phyloP scores from a whole-genome alignment of 345 rosid genomes.

The Lumnitzera racemosa region DNA sequence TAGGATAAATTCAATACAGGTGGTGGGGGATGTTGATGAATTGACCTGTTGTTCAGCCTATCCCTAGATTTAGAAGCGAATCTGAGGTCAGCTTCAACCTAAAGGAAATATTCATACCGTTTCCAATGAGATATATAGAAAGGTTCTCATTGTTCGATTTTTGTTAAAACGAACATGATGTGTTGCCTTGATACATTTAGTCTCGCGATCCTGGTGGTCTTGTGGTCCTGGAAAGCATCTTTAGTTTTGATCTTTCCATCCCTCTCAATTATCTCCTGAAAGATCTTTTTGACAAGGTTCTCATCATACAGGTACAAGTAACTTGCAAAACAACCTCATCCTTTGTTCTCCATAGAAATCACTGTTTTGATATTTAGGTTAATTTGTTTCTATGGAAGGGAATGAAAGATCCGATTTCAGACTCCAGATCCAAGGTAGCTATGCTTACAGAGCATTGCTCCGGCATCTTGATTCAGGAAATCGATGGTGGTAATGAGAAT shows the following conservation, averaged over 20 bases:
- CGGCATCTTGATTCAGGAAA: constrained; percentile 36
- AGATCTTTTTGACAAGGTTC: constrained; percentile 43
- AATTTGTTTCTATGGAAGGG: constrained; percentile 35
- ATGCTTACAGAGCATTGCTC: constrained; percentile 51
- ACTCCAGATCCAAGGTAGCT: constrained; percentile 55
- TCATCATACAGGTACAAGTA: constrained; percentile 59
- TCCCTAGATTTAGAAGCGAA: too few relatives aligned
- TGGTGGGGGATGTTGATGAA: too few relatives aligned
- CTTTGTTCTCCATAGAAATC: not conserved
- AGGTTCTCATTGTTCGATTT: not conserved
- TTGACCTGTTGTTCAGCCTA: too few relatives aligned
- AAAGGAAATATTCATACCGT: too few relatives aligned
- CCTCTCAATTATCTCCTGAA: constrained; percentile 70
- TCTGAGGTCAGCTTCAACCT: too few relatives aligned
- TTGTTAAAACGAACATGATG: not conserved
- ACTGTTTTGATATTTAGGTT: not conserved
- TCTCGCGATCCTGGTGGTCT: constrained; percentile 76
- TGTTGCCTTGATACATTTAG: constrained; percentile 49
- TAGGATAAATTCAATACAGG: too few relatives aligned
- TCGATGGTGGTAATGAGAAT: constrained; percentile 54
- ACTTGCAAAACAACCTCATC: not conserved
- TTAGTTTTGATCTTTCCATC: constrained; percentile 71
- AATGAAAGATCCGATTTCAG: constrained; percentile 70
- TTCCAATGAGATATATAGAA: too few relatives aligned
- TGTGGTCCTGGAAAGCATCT: constrained; percentile 75